These are phyloP conservation scores for Solanum corneliomulleri DNA, from an alignment of 257 asterid species.

Conservation along the genomic window DNA sequence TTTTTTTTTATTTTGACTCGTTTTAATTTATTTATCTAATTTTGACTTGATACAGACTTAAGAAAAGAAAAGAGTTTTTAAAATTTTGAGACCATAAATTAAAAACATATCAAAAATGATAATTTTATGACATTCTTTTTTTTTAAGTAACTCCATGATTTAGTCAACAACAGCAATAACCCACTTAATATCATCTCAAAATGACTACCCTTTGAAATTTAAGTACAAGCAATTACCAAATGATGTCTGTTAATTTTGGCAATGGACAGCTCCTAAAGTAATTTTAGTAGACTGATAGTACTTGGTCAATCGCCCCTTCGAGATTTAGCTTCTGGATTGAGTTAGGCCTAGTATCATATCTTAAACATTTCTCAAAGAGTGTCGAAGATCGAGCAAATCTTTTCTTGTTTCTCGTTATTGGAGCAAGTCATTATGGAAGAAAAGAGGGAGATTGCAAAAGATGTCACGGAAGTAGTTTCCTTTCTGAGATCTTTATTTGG, in stretches of 20 bases:
- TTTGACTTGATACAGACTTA: too few relatives aligned
- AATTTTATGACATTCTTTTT: too few relatives aligned
- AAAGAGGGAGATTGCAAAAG: slow-evolving; percentile 18
- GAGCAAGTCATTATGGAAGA: slow-evolving; percentile 17
- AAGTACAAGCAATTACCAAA: background rate
- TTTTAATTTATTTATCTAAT: too few relatives aligned
- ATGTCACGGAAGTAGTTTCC: slow-evolving; percentile 18
- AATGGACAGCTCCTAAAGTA: background rate
- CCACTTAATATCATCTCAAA: background rate
- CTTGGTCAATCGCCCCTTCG: background rate
- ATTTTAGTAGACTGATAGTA: background rate
- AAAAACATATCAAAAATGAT: too few relatives aligned
- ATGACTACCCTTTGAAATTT: too few relatives aligned
- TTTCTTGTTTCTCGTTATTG: background rate
- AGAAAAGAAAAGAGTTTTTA: fast-evolving
- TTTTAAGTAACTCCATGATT: too few relatives aligned
- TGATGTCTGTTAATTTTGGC: background rate
- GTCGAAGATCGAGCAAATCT: background rate
- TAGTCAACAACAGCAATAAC: too few relatives aligned
- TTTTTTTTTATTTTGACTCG: too few relatives aligned
- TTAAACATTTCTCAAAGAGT: background rate
- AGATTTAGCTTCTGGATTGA: background rate
- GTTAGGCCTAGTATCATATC: background rate
- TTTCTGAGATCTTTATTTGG: background rate
- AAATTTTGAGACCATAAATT: too few relatives aligned